Percentiles rank a stretch among this genome's conserved stretches.
Conservation (phyloP, 805 yeast species). For the Schizosaccharomyces osmophilus region DNA sequence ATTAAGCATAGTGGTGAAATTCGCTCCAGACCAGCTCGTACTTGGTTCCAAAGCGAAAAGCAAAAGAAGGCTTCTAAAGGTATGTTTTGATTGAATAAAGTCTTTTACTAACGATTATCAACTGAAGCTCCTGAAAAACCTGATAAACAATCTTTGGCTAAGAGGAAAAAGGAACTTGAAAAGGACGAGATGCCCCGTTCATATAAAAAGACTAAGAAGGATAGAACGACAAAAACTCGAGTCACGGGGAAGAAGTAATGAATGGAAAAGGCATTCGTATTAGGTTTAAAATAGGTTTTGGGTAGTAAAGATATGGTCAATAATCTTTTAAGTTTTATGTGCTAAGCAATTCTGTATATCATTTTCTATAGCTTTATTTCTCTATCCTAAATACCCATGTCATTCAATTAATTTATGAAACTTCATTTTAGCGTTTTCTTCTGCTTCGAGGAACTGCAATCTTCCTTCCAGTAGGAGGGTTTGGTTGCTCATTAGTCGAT, state of each 20-base stretch:
- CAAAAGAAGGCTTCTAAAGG: conserved; percentile 18
- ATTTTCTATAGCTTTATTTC: too few species aligned
- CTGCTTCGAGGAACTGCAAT: not conserved
- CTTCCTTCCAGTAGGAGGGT: not conserved
- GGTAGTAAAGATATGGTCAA: too few species aligned
- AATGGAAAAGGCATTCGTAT: too few species aligned
- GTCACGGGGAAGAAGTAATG: too few species aligned
- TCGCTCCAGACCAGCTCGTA: conserved; percentile 71
- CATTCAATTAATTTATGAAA: not conserved
- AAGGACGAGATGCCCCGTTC: not conserved
- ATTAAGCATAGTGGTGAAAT: conserved; percentile 63
- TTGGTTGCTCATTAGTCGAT: not conserved
- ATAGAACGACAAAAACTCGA: not conserved
- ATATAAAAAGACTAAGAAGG: not conserved
- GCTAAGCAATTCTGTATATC: too few species aligned
- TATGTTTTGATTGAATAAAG: not conserved
- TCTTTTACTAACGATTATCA: not conserved
- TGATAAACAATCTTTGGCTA: not conserved
- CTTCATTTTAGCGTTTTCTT: not conserved
- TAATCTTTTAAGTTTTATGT: too few species aligned
- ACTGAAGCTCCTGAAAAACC: not conserved
- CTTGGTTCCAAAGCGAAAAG: conserved; percentile 57
- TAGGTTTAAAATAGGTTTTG: too few species aligned
- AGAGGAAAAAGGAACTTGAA: not conserved
- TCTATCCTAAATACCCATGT: not conserved